Evolutionary conservation across 352 stramenopile species (phyloP).

Genomic region (Pythium dissotocum): DNA sequence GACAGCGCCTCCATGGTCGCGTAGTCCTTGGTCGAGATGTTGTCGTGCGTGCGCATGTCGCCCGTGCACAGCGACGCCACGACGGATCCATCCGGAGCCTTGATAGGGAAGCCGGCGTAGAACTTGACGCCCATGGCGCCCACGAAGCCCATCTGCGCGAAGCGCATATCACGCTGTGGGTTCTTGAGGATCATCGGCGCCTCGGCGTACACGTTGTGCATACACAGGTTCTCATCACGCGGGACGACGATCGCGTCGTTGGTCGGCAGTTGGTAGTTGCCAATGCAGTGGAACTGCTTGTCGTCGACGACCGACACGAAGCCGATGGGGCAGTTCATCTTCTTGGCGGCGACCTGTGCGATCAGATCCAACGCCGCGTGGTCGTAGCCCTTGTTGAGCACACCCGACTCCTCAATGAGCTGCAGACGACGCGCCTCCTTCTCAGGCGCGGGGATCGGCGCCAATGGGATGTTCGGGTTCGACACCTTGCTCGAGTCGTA

Average conservation of each 20-base stretch:
- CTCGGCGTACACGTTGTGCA: slow-evolving; percentile 59
- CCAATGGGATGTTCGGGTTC: slow-evolving; percentile 45
- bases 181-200: slow-evolving; percentile 66
- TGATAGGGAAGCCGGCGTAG: slow-evolving; percentile 65
- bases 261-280: slow-evolving; percentile 44
- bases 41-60: slow-evolving; percentile 46
- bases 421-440: slow-evolving; percentile 50
- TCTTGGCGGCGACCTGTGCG: slow-evolving; percentile 50
- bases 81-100: slow-evolving; percentile 45
- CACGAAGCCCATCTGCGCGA: slow-evolving; percentile 50
- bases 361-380: slow-evolving; percentile 51
- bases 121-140: slow-evolving; percentile 54
- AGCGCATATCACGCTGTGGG: slow-evolving; percentile 62
- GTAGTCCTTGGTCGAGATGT: slow-evolving; percentile 72
- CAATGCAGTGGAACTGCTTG: slow-evolving; percentile 49
- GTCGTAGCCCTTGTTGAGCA: slow-evolving; percentile 47
- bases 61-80: slow-evolving; percentile 47
- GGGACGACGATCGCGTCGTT: slow-evolving; percentile 32
- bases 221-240: slow-evolving; percentile 59
- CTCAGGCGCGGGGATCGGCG: slow-evolving; percentile 34
- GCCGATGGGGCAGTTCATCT: slow-evolving; percentile 54
- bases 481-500: slow-evolving; percentile 39
- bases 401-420: slow-evolving; percentile 47
- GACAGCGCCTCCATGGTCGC: slow-evolving; percentile 68
- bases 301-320: slow-evolving; percentile 64